These are phyloP conservation scores for Bimuria novae-zelandiae DNA, from an alignment of 2,329 filamentous ascomycete species.

Conservation along the genomic window DNA sequence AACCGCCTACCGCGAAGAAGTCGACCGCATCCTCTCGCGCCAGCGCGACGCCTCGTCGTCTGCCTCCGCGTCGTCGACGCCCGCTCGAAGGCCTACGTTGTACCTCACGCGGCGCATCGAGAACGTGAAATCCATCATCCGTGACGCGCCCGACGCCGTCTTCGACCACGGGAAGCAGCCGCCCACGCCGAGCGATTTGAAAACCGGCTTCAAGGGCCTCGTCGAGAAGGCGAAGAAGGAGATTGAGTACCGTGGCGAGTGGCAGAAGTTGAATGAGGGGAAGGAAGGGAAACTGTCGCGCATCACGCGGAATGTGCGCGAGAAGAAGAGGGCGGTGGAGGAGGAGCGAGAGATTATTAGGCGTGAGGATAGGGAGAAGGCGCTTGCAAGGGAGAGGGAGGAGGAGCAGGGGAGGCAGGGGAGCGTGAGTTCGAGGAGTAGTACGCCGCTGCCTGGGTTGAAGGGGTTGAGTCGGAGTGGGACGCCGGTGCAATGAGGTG, in stretches of 20 bases:
- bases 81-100: slow-evolving; percentile 54
- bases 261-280: slow-evolving; percentile 40
- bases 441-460: slow-evolving; percentile 10
- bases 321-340: slow-evolving; percentile 41
- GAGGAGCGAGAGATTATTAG: slow-evolving; percentile 40
- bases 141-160: slow-evolving; percentile 36
- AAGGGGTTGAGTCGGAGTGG: slow-evolving; percentile 28
- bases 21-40: slow-evolving; percentile 68
- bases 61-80: slow-evolving; percentile 34
- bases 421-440: slow-evolving; percentile 13
- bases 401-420: slow-evolving; percentile 23
- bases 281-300: slow-evolving; percentile 39
- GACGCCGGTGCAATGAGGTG: slow-evolving; percentile 23
- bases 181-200: slow-evolving; percentile 31
- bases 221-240: slow-evolving; percentile 43
- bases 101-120: slow-evolving; percentile 60
- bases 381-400: slow-evolving; percentile 38
- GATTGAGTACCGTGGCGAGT: slow-evolving; percentile 36
- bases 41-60: slow-evolving; percentile 16
- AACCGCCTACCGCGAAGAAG: slow-evolving; percentile 81
- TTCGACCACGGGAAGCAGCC: slow-evolving; percentile 35
- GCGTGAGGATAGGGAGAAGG: slow-evolving; percentile 36
- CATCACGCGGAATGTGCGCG: slow-evolving; percentile 38
- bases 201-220: slow-evolving; percentile 41
- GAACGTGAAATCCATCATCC: slow-evolving; percentile 46